phyloP scores from a whole-genome alignment of 2,329 filamentous ascomycete genomes.

The Penicillium sp. region DNA sequence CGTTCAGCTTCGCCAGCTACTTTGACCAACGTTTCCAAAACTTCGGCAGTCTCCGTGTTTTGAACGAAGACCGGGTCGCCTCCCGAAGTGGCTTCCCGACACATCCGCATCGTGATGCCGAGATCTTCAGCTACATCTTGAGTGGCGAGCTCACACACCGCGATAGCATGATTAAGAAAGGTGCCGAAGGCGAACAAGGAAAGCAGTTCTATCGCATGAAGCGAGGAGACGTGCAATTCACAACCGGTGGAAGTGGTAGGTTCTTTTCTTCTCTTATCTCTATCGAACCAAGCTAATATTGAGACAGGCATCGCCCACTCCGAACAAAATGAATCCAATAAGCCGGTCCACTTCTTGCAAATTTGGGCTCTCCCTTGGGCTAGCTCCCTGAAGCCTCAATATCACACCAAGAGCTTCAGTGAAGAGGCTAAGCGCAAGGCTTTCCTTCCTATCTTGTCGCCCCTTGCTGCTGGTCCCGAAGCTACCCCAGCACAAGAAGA shows the following conservation, averaged over 20 bases:
- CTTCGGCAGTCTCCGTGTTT: conserved; percentile 78
- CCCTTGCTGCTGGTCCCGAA: conserved; percentile 67
- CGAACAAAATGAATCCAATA: conserved; percentile 76
- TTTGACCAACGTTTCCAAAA: conserved; percentile 68
- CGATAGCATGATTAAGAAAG: conserved; percentile 79
- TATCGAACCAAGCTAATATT: conserved; percentile 4
- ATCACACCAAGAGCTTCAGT: conserved; percentile 73
- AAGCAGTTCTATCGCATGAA: conserved; percentile 73
- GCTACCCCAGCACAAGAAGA: conserved; percentile 67
- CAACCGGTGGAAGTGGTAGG: conserved; percentile 76
- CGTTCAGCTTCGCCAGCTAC: conserved; percentile 78
- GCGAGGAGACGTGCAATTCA: conserved; percentile 86
- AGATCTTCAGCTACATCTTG: conserved; percentile 90
- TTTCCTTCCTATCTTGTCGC: conserved; percentile 77
- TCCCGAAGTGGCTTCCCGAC: conserved; percentile 78
- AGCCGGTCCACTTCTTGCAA: conserved; percentile 81
- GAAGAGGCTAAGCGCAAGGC: conserved; percentile 73
- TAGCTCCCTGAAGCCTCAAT: conserved; percentile 71
- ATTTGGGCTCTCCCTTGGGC: conserved; percentile 87
- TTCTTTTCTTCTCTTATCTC: not conserved
- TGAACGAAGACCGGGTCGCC: conserved; percentile 86
- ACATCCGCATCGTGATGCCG: conserved; percentile 82
- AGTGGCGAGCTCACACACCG: conserved; percentile 84
- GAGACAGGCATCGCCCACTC: conserved; percentile 70
- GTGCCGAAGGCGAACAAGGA: conserved; percentile 60